phyloP scores from a whole-genome alignment of 129 eudicot species.

The Kitagawia praeruptora region DNA sequence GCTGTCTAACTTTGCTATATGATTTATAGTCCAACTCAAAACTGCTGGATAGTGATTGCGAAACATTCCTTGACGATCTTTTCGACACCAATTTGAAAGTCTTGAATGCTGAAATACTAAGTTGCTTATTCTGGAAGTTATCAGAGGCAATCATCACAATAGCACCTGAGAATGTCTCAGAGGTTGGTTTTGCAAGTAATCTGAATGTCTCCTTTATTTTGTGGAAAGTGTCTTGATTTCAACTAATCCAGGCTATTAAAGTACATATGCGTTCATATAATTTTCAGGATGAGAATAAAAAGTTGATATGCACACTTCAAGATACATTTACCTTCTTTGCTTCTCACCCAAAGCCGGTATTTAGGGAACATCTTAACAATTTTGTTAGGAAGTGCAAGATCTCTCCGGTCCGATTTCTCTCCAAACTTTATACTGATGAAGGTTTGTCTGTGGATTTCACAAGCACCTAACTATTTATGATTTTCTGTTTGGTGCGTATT shows the following conservation, averaged over 20 bases:
- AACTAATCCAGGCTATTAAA: neutral
- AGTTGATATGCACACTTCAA: slow-evolving; percentile 36
- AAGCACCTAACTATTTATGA: neutral
- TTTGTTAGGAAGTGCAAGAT: slow-evolving; percentile 46
- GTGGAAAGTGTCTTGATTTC: neutral
- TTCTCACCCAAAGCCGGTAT: slow-evolving; percentile 38
- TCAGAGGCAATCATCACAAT: slow-evolving; percentile 44
- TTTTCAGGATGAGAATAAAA: slow-evolving; percentile 54
- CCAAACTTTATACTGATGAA: slow-evolving; percentile 51
- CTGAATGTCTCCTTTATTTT: slow-evolving; percentile 4
- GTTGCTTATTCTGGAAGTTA: slow-evolving; percentile 55
- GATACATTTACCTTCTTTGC: slow-evolving; percentile 64
- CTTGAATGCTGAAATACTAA: slow-evolving; percentile 54
- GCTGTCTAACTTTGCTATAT: slow-evolving; percentile 14
- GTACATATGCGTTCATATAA: neutral
- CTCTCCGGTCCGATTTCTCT: slow-evolving; percentile 42
- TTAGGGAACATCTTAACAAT: slow-evolving; percentile 51
- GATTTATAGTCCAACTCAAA: slow-evolving; percentile 33
- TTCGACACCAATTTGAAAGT: slow-evolving; percentile 30
- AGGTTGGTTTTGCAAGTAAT: slow-evolving; percentile 31
- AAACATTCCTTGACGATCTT: slow-evolving; percentile 42
- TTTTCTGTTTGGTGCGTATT: neutral
- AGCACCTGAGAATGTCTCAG: slow-evolving; percentile 28
- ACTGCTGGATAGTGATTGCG: slow-evolving; percentile 46
- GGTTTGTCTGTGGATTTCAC: slow-evolving; percentile 24